These are phyloP conservation scores for Dalechampia spathulata DNA, from an alignment of 441 rosid species.

Conservation along the genomic window DNA sequence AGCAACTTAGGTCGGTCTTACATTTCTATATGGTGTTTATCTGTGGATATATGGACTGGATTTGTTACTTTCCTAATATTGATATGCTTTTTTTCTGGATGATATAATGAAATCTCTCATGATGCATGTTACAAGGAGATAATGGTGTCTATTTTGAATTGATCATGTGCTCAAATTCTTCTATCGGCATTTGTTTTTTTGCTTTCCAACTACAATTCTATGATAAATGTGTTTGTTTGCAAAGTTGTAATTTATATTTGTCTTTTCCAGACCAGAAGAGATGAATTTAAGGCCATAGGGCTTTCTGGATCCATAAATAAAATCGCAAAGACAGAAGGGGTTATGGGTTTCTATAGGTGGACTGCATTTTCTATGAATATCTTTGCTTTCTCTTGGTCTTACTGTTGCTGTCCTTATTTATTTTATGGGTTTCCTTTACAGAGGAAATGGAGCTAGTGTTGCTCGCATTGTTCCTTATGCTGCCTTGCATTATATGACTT, in stretches of 20 bases:
- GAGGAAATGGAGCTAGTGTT: slow-evolving; percentile 91
- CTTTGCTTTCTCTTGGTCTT: slow-evolving; percentile 5
- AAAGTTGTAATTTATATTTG: no score
- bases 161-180: background rate
- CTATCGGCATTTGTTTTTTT: no score
- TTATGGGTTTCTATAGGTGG: slow-evolving; percentile 83
- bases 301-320: slow-evolving; percentile 60
- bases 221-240: no score
- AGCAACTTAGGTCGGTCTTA: no score
- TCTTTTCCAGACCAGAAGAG: slow-evolving; percentile 68
- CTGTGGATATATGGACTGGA: no score
- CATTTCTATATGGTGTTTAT: background rate
- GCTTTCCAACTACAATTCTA: no score
- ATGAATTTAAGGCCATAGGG: slow-evolving; percentile 66
- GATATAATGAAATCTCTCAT: no score
- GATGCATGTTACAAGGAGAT: no score
- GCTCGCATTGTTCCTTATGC: slow-evolving; percentile 91
- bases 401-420: background rate
- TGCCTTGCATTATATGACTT: slow-evolving; percentile 90
- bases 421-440: slow-evolving; percentile 23
- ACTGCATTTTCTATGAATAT: slow-evolving; percentile 13
- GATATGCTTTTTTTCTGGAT: no score
- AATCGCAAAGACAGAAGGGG: slow-evolving; percentile 73
- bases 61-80: no score
- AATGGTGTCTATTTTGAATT: background rate